Base-by-base conservation (phyloP, 768 basidiomycete species). In the Podaxis pistillaris region DNA sequence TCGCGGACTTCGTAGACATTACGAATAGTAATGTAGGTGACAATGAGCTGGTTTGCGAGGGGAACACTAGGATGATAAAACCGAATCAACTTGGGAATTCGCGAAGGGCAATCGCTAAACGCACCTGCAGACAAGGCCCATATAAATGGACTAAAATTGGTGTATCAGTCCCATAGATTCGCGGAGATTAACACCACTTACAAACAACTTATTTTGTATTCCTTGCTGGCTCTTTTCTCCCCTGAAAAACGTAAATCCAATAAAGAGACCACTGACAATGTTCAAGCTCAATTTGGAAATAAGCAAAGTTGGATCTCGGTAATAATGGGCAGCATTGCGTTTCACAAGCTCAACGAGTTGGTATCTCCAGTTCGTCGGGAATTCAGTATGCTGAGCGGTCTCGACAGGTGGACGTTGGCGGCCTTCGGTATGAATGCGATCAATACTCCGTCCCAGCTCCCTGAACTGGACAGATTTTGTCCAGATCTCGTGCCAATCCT, bases 1-100 rank as follows among this genome's bases (percentile, higher is more conserved):
- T 90, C 88, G n/a, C 88, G 82, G 41, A 87, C 82, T 67, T 88
- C 86, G 65, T 88, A 89, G 30, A 90, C 75, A 1, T 69, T 74
- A n/a, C 89, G 84, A 56, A 83, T 79, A 36, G 75, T 72, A 62
- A 89, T 77, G 75, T 83, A 89, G 40, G 82, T 78, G 15, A 84
- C 81, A 69, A 87, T 86, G 0, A 89, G 78, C 67, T 90, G 87
- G 66, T 87, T 85, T 8, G 84, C 78, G 19, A 88, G 74, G 0
- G 86, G 82, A 0, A 83, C 82, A 67, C 76, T 76, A 26, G 9
- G 56, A 47, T n/a, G 26, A 13, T 26, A 6, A 1, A 51, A 67
- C 40, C 24, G 44, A 60, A 37, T 68, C 49, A 12, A 30, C 28
- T 6, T 30, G 28, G 28, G 28, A 11, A 53, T 12, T 13, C 11